These are phyloP conservation scores for Amphibolis antarctica DNA, from an alignment of 106 monocot genomes.

Conservation along the genomic window DNA sequence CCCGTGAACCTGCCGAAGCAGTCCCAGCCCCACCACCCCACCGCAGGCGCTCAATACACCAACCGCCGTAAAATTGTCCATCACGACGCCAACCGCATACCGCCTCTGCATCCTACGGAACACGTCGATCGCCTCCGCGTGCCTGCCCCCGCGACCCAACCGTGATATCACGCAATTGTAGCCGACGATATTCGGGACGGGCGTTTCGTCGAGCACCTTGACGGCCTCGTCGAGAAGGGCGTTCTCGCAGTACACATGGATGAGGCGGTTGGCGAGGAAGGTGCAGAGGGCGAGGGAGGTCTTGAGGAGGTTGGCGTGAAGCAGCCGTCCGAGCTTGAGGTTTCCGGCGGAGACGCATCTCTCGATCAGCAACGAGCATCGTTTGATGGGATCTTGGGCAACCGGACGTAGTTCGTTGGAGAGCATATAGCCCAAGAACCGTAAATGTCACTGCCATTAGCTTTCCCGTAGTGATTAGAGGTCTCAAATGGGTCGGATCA, in stretches of 20 bases:
- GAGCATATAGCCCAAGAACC: no score
- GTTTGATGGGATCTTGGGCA: neutral
- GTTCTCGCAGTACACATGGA: constrained; percentile 31
- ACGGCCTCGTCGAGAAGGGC: constrained; percentile 11
- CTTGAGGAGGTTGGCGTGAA: constrained; percentile 46
- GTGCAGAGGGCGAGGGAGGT: constrained; percentile 33
- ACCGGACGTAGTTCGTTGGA: no score
- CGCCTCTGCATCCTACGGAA: constrained; percentile 28
- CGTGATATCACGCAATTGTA: constrained; percentile 43
- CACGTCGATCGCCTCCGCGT: constrained; percentile 16
- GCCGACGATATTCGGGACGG: constrained; percentile 30
- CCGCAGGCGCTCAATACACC: constrained; percentile 29
- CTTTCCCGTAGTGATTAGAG: no score
- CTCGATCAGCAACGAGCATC: neutral
- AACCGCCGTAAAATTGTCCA: constrained; percentile 52
- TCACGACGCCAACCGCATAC: neutral
- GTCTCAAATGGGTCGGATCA: no score
- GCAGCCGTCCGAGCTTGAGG: constrained; percentile 17
- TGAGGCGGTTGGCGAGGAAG: constrained; percentile 52
- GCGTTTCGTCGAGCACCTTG: constrained; percentile 33
- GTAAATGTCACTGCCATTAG: no score
- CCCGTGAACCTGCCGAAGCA: constrained; percentile 34
- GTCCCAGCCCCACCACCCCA: constrained; percentile 6
- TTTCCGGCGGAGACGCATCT: neutral
- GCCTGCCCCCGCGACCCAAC: constrained; percentile 14